Evolutionary conservation across 208 protist species (phyloP), one percentile per base, ranked within the genome.

Genomic region (Tritrichomonas foetus): DNA sequence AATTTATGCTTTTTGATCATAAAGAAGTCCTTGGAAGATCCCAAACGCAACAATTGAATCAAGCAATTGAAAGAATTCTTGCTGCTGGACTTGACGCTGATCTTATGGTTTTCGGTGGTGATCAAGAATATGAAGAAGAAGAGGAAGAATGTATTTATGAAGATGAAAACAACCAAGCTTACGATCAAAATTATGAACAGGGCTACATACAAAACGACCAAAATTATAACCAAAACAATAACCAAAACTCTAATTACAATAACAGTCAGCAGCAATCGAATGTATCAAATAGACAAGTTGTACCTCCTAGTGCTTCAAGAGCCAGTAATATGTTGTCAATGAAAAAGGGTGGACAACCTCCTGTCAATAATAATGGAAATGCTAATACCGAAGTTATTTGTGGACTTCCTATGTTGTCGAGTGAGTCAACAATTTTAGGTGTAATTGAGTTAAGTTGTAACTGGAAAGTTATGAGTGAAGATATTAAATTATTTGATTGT

Each of bases 1-100:
- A 89, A 39, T 89, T 89, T 16, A 89, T 89, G 78, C 39, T 89
- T 0, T 89, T 89, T 30, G 78, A 89, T 57, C 78, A 89, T 50
- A 53, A 89, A n/a, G 78, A 89, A 57, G 78, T 89, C 33, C 22
- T 89, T 2, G 78, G 78, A 39, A 44, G 47, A n/a, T 25, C 78
- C 33, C 78, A 89, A 47, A 89, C 78, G 39, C 78, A 89, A 30
- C 78, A 89, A 30, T 36, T 89, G 22, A 89, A 89, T 16, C 27
- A 13, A 20, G 78, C 78, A n/a, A 89, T 89, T 39, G 78, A 89
- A 36, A 89, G 30, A 57, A 89, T 89, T 3, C 47, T 89, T 39
- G 78, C 78, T 57, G 78, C 78, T 33, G 78, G 78, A 27, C 44
- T 89, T 11, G 78, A 89, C 30, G 78, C 78, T 27, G 78, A 89